Conservation (phyloP, 2,329 filamentous ascomycete genomes). For the Cercospora beticola region DNA sequence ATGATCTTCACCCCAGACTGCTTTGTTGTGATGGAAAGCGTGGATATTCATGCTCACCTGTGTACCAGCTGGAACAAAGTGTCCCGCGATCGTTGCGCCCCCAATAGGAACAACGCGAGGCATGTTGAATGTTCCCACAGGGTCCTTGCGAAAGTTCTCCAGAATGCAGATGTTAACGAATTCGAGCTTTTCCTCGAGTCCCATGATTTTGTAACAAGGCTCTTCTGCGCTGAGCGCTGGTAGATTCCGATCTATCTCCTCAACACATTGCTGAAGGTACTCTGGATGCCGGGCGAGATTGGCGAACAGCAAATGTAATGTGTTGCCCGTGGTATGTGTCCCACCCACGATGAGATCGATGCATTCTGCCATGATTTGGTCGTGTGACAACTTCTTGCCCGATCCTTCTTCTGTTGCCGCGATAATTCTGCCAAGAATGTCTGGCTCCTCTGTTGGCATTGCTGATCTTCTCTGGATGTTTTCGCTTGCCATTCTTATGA, state of each 20-base stretch:
- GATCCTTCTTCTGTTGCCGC: background rate
- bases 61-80: conserved; percentile 7
- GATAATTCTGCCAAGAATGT: conserved; percentile 8
- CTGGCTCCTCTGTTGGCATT: background rate
- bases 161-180: background rate
- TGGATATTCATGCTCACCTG: conserved; percentile 3
- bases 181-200: conserved; percentile 6
- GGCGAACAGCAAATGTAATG: conserved; percentile 6
- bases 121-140: background rate
- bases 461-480: background rate
- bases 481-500: background rate
- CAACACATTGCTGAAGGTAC: background rate
- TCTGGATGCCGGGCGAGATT: background rate
- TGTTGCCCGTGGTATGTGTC: conserved; percentile 8
- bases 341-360: conserved; percentile 6
- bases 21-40: conserved; percentile 5
- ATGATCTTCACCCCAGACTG: conserved; percentile 11
- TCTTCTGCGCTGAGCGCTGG: background rate
- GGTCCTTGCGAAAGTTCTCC: background rate
- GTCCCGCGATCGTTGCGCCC: background rate
- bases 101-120: background rate
- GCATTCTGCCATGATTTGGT: background rate
- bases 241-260: conserved; percentile 6
- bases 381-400: background rate
- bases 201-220: background rate